Evolutionary conservation across 2,329 filamentous ascomycete species (phyloP).

Genomic region (Fusarium sulawesiense): DNA sequence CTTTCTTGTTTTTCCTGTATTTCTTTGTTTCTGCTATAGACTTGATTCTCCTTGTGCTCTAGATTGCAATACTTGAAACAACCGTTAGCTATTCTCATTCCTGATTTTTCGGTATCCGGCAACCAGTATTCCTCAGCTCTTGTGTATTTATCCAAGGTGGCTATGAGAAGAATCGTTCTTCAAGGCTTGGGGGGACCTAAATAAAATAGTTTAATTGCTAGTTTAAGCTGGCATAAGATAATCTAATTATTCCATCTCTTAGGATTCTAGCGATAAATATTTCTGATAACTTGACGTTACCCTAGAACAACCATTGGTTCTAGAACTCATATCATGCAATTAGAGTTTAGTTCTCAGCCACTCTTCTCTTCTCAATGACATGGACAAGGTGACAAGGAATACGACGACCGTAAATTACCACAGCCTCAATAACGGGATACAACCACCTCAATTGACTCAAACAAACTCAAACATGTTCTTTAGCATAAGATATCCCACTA

Average conservation of each 20-base stretch:
- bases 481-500: background rate
- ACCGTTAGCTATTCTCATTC: background rate
- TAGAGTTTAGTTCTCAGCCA: background rate
- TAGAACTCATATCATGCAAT: background rate
- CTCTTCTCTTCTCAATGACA: background rate
- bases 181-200: no score
- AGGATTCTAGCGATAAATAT: no score
- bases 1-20: no score
- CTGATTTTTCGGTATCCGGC: accelerated
- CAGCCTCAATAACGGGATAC: background rate
- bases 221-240: no score
- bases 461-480: background rate
- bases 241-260: no score
- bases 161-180: no score
- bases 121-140: no score
- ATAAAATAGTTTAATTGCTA: no score
- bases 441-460: background rate
- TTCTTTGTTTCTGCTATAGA: background rate
- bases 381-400: background rate
- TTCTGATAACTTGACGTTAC: background rate
- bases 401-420: background rate
- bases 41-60: background rate
- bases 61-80: background rate
- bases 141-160: no score
- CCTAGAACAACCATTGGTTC: accelerated